Evolutionary conservation across 2,329 filamentous ascomycete genomes (phyloP), one percentile per base, ranked within the genome.

Genomic region (Aspergillus sp.): DNA sequence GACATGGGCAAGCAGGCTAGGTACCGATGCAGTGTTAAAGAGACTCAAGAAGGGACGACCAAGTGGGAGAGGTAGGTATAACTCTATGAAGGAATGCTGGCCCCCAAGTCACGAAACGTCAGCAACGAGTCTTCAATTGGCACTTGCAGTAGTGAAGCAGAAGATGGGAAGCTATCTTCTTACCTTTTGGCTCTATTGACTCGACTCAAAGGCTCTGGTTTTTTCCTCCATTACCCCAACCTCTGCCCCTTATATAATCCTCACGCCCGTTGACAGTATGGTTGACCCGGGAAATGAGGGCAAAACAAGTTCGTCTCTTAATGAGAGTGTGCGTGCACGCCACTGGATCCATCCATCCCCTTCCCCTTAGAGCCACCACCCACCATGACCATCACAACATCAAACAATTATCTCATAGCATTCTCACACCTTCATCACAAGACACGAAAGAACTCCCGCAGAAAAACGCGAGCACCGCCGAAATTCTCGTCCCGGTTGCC

Each of bases 401-500:
- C 50, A 41, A 41, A 41, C 34, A 41, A 41, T 41, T 41, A 41
- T 41, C 34, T 41, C 19, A 22, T 22, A 25, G 3, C 50, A 53
- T 53, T 5, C 28, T 5, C 34, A 15, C 13, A 57, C 22, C 19
- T 22, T 30, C 54, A 50, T 50, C 46, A 57, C 46, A 43, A 57
- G 17, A 28, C 54, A 41, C 30, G 22, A 43, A 49, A 41, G 30
- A 15, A 57, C 25, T 15, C 22, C 7, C 23, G 15, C 28, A 49
- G 13, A 41, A 41, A 38, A 17, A 41, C 34, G 54, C 46, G 46
- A 13, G 8, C 3, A 25, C 43, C 25, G 46, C 45, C 45, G 54
- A 43, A 57, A 57, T 57, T 49, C 19, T 57, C 54, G 54, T 57
- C 54, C 45, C 45, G 46, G 34, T 41, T 41, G 34, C 34, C 34